A percentile compares a stretch with the other conserved stretches of the same genome.
These are phyloP conservation scores for Helicostylum pulchrum DNA, from an alignment of 192 early-diverging fungal species.

Conservation along the genomic window DNA sequence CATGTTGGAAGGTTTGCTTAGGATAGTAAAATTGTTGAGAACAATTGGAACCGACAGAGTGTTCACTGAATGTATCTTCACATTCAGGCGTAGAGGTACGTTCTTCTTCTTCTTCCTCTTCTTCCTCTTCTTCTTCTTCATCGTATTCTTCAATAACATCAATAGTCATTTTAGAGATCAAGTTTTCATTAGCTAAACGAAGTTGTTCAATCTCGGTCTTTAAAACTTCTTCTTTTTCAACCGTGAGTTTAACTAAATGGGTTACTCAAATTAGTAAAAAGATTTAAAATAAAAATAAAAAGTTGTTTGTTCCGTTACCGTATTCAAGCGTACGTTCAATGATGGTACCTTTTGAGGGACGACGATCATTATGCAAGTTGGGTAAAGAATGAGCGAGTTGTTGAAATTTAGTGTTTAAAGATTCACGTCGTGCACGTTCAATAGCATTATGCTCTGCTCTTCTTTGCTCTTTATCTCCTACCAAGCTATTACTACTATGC, in stretches of 20 bases:
- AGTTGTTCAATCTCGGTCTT: conserved; percentile 26
- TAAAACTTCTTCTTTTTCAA: conserved; percentile 32
- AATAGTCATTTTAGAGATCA: conserved; percentile 15
- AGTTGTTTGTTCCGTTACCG: conserved; percentile 24
- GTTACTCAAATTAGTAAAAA: not conserved
- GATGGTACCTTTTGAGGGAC: conserved; percentile 78
- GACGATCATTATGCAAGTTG: conserved; percentile 62
- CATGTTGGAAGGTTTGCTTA: too few relatives aligned
- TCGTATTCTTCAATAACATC: not conserved
- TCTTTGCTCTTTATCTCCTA: conserved; percentile 22
- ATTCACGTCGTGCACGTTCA: conserved; percentile 78
- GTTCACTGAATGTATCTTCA: not conserved
- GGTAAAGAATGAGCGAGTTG: conserved; percentile 76
- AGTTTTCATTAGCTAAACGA: conserved; percentile 12
- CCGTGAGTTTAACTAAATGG: conserved; percentile 26
- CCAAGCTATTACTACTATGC: too few relatives aligned
- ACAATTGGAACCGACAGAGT: too few relatives aligned
- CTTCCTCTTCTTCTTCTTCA: conserved; percentile 1
- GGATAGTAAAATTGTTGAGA: too few relatives aligned
- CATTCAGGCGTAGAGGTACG: not conserved
- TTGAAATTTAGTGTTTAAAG: conserved; percentile 77
- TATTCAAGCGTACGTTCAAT: conserved; percentile 73
- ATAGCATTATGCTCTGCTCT: conserved; percentile 84
- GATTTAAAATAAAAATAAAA: conserved; percentile 58
- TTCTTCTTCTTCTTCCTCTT: conserved; percentile 1